Percentiles rank a stretch among this genome's conserved stretches.
These are phyloP conservation scores for Eucalyptus virginea DNA, from an alignment of 345 rosid genomes.

Conservation along the genomic window DNA sequence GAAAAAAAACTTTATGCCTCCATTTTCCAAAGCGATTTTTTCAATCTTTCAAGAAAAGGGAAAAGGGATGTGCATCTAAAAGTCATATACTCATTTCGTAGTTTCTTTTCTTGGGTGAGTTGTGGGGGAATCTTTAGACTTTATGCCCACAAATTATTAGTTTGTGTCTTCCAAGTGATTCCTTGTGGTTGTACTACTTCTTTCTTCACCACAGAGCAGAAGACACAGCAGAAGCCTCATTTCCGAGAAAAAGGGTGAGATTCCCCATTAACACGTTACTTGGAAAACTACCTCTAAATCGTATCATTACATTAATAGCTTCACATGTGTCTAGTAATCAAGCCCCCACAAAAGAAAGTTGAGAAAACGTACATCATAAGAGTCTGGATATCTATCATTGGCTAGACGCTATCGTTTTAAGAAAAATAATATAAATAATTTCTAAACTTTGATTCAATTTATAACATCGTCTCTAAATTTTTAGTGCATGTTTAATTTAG, in stretches of 20 bases:
- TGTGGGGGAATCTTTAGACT: neutral
- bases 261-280: neutral
- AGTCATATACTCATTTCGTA: neutral
- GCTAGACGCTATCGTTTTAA: neutral
- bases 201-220: neutral
- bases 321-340: neutral
- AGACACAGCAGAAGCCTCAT: neutral
- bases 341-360: neutral
- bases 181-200: neutral
- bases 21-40: neutral
- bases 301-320: neutral
- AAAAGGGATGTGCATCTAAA: neutral
- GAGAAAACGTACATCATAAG: neutral
- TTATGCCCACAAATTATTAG: neutral
- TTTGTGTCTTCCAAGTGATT: neutral
- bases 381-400: neutral
- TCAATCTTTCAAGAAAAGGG: neutral
- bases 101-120: neutral
- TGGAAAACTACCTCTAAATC: no score
- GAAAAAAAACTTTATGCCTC: neutral
- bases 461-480: no score
- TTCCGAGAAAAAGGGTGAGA: neutral
- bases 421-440: neutral
- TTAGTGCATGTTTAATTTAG: no score
- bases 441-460: neutral